Evolutionary conservation across 805 yeast species (phyloP), one percentile per base, ranked within the genome.

Genomic region (Kregervanrija pseudodelftensis): DNA sequence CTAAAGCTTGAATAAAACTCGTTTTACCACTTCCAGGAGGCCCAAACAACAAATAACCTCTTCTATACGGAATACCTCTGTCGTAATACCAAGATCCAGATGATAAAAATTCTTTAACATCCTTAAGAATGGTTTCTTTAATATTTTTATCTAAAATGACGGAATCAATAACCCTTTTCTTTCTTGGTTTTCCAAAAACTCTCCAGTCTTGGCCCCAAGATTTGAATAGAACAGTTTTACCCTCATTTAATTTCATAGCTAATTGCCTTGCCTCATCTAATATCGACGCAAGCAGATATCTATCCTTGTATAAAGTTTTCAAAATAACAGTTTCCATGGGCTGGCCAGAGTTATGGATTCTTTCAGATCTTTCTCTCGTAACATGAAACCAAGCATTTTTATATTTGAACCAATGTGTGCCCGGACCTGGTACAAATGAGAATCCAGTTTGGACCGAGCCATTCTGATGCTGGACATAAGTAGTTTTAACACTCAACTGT

Each of bases 161-260:
- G 8, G 95, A 85, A 4, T 85, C 91, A 34, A 91, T 66, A 28
- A 83, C 65, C 54, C 99, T 73, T 65, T 91, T 91, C 55, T 81
- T 82, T 50, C 96, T 74, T 1, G 99, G 98, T 60, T 82, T 90
- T 2, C 99, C 99, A 69, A 93, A 93, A 4, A 95, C 95, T 57
- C 98, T 73, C 99, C 99, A 93, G 59, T 93, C 99, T 30, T 96
- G 96, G 1, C 98, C 99, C 87, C 93, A 91, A 10, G 96, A 85
- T 4, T 96, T 87, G 63, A 77, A 93, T 5, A 93, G 67, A 8
- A 93, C 98, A 0, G 98, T 93, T 59, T 89, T 91, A 8, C 99
- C 98, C 59, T 88, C 95, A 48, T 85, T 82, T 30, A 82, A 74
- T 55, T 78, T 79, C 59, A 89, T 71, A 0, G 98, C 98, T 68